Evolutionary conservation across 2,329 filamentous ascomycete species (phyloP), one percentile per base, ranked within the genome.

Genomic region (Onygenales sp.): DNA sequence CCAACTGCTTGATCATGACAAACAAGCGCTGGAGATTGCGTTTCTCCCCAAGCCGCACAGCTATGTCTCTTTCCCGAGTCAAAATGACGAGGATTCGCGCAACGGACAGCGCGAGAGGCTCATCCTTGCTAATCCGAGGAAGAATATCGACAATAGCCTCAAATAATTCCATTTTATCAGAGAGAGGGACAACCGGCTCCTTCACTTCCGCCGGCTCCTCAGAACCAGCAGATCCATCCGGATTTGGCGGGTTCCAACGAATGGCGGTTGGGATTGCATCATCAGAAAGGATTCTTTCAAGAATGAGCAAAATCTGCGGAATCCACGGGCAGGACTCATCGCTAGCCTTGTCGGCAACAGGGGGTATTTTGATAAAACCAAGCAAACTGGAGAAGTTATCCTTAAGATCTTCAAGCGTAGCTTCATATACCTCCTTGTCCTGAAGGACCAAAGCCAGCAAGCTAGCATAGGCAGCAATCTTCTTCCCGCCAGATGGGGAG

Each of bases 321-420:
- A 97, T 86, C 90, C 92, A 98, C 1, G 89, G 87, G 4, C 90
- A 87, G n/a, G 89, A 76, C 54, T 93, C 87, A 48, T 95, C 88
- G 0, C 79, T 74, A 3, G 86, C 77, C 53, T 85, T 81, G 31
- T 84, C 81, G 0, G 82, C 74, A 4, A 58, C 42, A 2, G 63
- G 55, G 2, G 70, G 65, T 6, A 90, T 74, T 62, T 86, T 85
- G 60, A 98, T 80, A 67, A 96, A 96, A 2, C 76, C 78, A 32
- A 95, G 77, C 57, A 96, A 82, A 39, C 84, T 84, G 8, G 77
- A 76, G 42, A 96, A 86, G 62, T 86, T 88, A 14, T 88, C 84
- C 64, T 86, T 86, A 27, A 98, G 72, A 39, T 85, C 84, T 32
- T 85, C 81, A 14, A 91, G 71, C 14, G 88, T 88, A 49, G 84